Base-by-base conservation (phyloP, 768 basidiomycete genomes). In the Boletus pseudopeckii region DNA sequence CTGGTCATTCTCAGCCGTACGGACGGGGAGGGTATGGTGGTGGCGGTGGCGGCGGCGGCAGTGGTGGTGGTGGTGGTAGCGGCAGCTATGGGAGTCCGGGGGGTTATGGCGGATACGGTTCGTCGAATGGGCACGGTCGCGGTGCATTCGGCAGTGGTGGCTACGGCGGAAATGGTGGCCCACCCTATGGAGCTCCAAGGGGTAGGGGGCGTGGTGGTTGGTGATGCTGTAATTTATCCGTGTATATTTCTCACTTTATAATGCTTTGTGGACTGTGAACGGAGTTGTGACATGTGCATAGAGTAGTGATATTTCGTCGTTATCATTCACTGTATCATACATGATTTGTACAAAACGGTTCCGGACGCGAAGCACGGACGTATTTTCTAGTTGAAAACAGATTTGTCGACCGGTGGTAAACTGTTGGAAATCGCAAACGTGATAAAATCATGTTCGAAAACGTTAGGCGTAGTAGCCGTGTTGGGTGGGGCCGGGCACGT, bases 201-300 rank as follows among this genome's bases (percentile, higher is more conserved):
- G 80, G 80, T 28, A 72, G 83, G 61, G 84, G 80, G 10, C 73
- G 82, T 37, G 77, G 79, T 42, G 68, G 72, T 24, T 76, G 79
- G 70, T 68, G 61, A 55, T 9, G 17, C 13, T 72, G 64, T 75
- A 73, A 72, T 45, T 60, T 63, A 64, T 60, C 17, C 32, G 37
- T 55, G 61, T 59, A 64, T 68, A 58, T 59, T 56, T 28, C 28
- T 46, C 38, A 41, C 43, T 26, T 26, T 26, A 26, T 54, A 42
- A 59, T 58, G 41, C 30, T 51, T 53, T 2, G 28, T 38, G 56
- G 50, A 48, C 50, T 40, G 26, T 37, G 39, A 33, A 33, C 33
- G 50, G 24, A 32, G 45, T 39, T 20, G 14, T 26, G 34, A 39
- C 33, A 43, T 47, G 48, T 57, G 32, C 41, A 54, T 55, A 47